Base-by-base conservation (phyloP, 116 monocot genomes). In the Posidonia oceanica region DNA sequence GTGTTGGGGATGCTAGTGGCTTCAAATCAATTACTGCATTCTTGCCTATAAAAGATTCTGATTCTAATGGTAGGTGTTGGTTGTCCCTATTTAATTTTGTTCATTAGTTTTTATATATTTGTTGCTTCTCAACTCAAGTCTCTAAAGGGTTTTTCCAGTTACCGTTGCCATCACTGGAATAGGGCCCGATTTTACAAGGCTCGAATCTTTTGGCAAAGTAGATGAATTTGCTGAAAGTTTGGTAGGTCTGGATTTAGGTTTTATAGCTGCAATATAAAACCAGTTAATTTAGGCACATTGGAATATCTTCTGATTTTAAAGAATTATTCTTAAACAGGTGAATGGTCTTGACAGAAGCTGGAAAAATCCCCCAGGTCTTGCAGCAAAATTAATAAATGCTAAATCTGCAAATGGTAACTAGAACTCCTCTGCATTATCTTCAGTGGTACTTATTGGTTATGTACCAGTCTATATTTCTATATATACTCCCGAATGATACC, bases 1-100 rank as follows among this genome's bases (percentile, higher is more conserved):
- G 94, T 54, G 56, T 68, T 16, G 85, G 77, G 23, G 77, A 85
- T 67, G 64, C 82, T 52, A 69, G 52, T 69, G 79, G 80, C 4
- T 65, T 94, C 70, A 88, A 83, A 75, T 91, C 91, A 18, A 75
- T 94, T 29, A 94, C 94, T 66, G 91, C 88, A 75, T 91, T 94
- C 74, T 90, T 79, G 71, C 94, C 94, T 57, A 16, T 16, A 40
- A 79, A 84, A 67, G 71, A 64, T 67, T 85, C 91, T 66, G 80
- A 84, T 74, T 86, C 83, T 64, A 94, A 90, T 77, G 88, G 94
- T 94, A 74, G 14, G 23, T 41, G 14, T 59, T 21, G 29, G 4
- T 20, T 16, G 22, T 55, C 10, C 39, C 15, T 15, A 39, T 16
- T 53, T 52, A 53, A 29, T 41, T 10, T 0, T 38, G 6, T 40